phyloP scores from a whole-genome alignment of 2,329 filamentous ascomycete genomes.

The Sporothrix phasma region DNA sequence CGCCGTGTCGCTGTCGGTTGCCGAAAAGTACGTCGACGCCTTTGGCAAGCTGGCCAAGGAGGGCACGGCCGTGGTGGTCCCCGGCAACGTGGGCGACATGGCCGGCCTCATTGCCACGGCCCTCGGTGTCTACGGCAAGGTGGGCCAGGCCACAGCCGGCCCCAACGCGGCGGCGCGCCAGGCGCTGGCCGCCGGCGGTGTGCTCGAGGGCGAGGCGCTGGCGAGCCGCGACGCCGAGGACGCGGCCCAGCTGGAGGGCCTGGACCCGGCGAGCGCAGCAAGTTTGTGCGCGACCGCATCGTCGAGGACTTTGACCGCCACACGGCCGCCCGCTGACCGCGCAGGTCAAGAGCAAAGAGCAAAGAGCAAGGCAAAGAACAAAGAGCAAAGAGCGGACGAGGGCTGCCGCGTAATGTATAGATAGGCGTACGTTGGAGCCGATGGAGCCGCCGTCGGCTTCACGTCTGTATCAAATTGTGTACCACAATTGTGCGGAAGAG shows the following conservation, averaged over 20 bases:
- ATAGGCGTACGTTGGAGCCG: neutral
- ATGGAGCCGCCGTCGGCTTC: neutral
- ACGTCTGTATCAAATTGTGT: slow-evolving; percentile 4
- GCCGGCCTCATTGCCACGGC: slow-evolving; percentile 94
- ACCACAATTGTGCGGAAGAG: neutral
- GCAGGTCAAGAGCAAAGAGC: slow-evolving; percentile 4
- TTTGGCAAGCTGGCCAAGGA: slow-evolving; percentile 90
- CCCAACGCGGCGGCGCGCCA: slow-evolving; percentile 53
- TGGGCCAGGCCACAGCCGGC: slow-evolving; percentile 69
- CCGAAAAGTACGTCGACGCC: slow-evolving; percentile 93
- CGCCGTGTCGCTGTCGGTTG: slow-evolving; percentile 78
- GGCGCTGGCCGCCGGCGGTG: slow-evolving; percentile 29
- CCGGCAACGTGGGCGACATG: slow-evolving; percentile 93
- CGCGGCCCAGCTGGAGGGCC: slow-evolving; percentile 9
- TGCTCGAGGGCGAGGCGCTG: slow-evolving; percentile 13
- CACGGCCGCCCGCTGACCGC: slow-evolving; percentile 15
- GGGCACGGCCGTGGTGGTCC: slow-evolving; percentile 89
- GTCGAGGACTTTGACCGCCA: slow-evolving; percentile 24
- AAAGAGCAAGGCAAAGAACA: too few relatives aligned
- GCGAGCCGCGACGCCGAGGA: slow-evolving; percentile 15
- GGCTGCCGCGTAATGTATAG: neutral
- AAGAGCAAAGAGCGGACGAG: too few relatives aligned
- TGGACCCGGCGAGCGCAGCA: slow-evolving; percentile 10
- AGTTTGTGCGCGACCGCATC: slow-evolving; percentile 22
- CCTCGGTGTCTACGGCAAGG: slow-evolving; percentile 89